These are phyloP conservation scores for Nectriaceae sp. DNA, from an alignment of 2,329 filamentous ascomycete genomes.

Conservation along the genomic window DNA sequence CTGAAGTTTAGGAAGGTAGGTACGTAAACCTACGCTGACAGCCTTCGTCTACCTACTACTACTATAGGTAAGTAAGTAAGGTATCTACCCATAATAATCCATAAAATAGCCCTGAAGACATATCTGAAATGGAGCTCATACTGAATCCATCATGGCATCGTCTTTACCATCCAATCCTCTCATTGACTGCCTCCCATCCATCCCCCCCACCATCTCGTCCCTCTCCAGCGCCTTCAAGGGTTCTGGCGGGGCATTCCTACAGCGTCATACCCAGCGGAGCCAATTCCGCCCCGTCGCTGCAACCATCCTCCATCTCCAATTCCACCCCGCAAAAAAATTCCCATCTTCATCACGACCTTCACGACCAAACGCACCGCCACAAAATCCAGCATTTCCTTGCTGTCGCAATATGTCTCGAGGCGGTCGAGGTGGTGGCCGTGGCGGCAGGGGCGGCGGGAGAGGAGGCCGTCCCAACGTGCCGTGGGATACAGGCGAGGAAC, in stretches of 20 bases:
- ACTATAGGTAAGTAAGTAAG: too few relatives aligned
- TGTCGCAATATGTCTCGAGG: slow-evolving; percentile 50
- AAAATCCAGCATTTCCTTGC: neutral
- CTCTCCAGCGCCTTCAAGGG: neutral
- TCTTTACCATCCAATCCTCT: too few relatives aligned
- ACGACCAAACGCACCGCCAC: slow-evolving; percentile 4
- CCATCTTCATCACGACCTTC: neutral
- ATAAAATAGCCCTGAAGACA: too few relatives aligned
- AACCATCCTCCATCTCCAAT: neutral
- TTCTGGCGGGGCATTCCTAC: neutral
- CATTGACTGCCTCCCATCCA: too few relatives aligned
- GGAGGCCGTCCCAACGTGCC: slow-evolving; percentile 50
- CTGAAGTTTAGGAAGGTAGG: neutral
- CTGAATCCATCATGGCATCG: too few relatives aligned
- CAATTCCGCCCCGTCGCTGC: slow-evolving; percentile 20
- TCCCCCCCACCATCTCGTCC: too few relatives aligned
- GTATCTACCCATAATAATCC: too few relatives aligned
- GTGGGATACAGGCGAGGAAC: slow-evolving; percentile 56
- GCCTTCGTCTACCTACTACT: too few relatives aligned
- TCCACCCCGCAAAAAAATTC: slow-evolving; percentile 26
- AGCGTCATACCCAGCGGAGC: slow-evolving; percentile 10
- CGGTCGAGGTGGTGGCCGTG: slow-evolving; percentile 54
- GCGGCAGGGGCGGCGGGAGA: slow-evolving; percentile 50
- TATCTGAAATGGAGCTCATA: too few relatives aligned
- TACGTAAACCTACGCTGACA: too few relatives aligned